Evolutionary conservation across 805 yeast genomes (phyloP).

Genomic region (Lipomyces spencermartinsiae): DNA sequence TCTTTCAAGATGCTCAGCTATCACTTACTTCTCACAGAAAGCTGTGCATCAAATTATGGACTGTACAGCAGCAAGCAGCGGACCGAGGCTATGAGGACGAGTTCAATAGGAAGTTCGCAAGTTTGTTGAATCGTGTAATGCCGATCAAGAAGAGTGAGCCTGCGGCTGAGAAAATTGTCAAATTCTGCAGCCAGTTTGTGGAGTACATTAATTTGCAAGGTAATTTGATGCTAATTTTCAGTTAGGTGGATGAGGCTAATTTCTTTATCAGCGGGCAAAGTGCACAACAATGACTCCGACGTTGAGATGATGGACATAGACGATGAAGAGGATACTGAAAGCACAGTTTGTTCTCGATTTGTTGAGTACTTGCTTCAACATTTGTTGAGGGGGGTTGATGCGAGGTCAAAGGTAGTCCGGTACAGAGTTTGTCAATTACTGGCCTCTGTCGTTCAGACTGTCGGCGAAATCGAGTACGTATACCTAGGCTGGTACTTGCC

Average conservation of each 20-base stretch:
- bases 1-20: slow-evolving; percentile 80
- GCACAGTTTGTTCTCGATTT: slow-evolving; percentile 56
- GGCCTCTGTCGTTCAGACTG: slow-evolving; percentile 70
- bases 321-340: slow-evolving; percentile 48
- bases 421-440: slow-evolving; percentile 78
- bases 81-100: slow-evolving; percentile 59
- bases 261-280: not conserved
- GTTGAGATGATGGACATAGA: slow-evolving; percentile 43
- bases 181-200: slow-evolving; percentile 66
- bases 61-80: slow-evolving; percentile 62
- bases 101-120: slow-evolving; percentile 66
- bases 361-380: slow-evolving; percentile 68
- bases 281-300: slow-evolving; percentile 33
- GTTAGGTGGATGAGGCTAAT: not conserved
- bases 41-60: slow-evolving; percentile 66
- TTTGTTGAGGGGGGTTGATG: slow-evolving; percentile 76
- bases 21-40: slow-evolving; percentile 79
- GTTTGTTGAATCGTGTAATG: slow-evolving; percentile 67
- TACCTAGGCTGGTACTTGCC: not conserved
- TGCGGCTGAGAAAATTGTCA: slow-evolving; percentile 77
- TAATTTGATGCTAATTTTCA: not conserved
- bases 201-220: slow-evolving; percentile 50
- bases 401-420: slow-evolving; percentile 77
- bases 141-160: slow-evolving; percentile 71
- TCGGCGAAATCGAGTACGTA: slow-evolving; percentile 68